phyloP scores from a whole-genome alignment of 75 land plant species.

The Cryptomeria japonica region DNA sequence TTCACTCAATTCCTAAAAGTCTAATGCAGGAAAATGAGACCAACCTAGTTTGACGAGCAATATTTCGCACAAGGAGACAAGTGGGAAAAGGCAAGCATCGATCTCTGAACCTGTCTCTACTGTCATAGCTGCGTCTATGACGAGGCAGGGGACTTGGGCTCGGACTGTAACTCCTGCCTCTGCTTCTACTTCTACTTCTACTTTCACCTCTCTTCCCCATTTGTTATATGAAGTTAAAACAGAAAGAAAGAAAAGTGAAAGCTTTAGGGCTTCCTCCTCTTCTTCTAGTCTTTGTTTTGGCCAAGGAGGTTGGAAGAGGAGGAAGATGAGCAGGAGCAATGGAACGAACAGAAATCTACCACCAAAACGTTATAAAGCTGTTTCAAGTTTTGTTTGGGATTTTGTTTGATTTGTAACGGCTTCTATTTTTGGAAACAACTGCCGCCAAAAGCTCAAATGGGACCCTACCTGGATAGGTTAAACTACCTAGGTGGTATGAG shows the following conservation, averaged over 20 bases:
- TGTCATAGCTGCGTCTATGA: constrained; percentile 41
- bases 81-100: constrained; percentile 51
- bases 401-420: background rate
- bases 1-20: background rate
- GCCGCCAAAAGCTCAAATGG: background rate
- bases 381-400: background rate
- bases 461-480: too few species aligned
- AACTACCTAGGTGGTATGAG: too few species aligned
- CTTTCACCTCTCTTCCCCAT: background rate
- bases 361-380: background rate
- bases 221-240: background rate
- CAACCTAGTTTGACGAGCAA: constrained; percentile 73
- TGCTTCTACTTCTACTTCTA: constrained; percentile 42
- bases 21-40: constrained; percentile 27
- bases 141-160: constrained; percentile 16
- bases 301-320: background rate
- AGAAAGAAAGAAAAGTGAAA: background rate
- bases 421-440: background rate
- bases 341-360: background rate
- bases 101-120: constrained; percentile 27
- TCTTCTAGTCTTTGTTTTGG: background rate
- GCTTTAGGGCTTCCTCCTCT: background rate
- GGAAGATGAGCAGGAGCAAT: background rate
- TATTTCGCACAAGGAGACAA: constrained; percentile 76
- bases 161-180: constrained; percentile 44